Evolutionary conservation across 164 flowering plant genomes (phyloP).

Genomic region (Protea cynaroides): DNA sequence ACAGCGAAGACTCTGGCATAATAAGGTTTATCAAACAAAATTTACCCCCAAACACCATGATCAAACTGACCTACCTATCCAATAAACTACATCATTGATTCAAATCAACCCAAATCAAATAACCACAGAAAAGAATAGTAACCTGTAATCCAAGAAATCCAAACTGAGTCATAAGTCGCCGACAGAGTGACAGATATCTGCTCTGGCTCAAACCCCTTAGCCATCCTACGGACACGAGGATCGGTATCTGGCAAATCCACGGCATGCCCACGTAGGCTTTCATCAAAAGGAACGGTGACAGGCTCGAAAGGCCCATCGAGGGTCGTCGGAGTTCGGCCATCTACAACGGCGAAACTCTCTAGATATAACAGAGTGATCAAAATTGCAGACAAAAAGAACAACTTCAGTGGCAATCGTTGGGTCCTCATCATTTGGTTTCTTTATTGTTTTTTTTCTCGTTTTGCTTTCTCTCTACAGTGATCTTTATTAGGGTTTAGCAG

Average conservation of each 20-base stretch:
- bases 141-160: slow-evolving; percentile 98
- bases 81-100: background rate
- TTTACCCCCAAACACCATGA: no score
- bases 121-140: background rate
- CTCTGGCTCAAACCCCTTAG: slow-evolving; percentile 58
- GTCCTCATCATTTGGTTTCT: no score
- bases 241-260: slow-evolving; percentile 70
- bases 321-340: slow-evolving; percentile 47
- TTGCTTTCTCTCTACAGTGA: no score
- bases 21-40: no score
- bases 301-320: slow-evolving; percentile 75
- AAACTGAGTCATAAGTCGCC: slow-evolving; percentile 53
- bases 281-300: slow-evolving; percentile 58
- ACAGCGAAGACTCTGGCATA: no score
- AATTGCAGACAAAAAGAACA: background rate
- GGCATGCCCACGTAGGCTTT: slow-evolving; percentile 47
- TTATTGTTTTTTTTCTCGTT: no score
- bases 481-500: no score
- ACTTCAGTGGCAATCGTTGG: background rate
- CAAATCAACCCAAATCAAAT: background rate
- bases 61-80: no score
- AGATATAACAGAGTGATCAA: background rate
- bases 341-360: background rate
- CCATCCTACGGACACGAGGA: slow-evolving; percentile 47
- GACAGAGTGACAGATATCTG: slow-evolving; percentile 85